Evolutionary conservation across 2,329 filamentous ascomycete genomes (phyloP), one percentile per base, ranked within the genome.

Genomic region (Ophiognomonia clavigignenti-juglandacearum): DNA sequence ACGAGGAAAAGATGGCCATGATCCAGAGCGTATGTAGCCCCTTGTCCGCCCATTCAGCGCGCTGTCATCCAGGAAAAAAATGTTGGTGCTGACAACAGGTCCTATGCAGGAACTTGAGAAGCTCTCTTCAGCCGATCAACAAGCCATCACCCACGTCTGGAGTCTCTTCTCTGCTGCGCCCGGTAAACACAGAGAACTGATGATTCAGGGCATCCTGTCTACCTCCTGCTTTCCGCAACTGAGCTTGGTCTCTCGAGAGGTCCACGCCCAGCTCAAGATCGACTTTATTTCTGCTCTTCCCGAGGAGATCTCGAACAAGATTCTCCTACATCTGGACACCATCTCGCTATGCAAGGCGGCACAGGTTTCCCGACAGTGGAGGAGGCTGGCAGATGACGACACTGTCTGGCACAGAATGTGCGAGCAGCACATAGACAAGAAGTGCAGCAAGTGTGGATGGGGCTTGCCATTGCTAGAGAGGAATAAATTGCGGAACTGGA

Each of bases 331-430:
- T 59, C 83, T 98, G 49, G 93, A 98, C 64, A 96, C 92, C 1
- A 86, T 87, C 2, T 96, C 92, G 1, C 77, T 98, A 0, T 97
- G 93, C 73, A 96, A 96, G 64, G 92, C 93, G 1, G 89, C 93
- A 0, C 91, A 96, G 65, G 93, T 98, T 46, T 96, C 89, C 63
- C 81, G 83, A 49, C 78, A 85, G 57, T 98, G 93, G 93, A 80
- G 88, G 53, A 80, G 80, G 48, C 72, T 98, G 34, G 92, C 93
- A n/a, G 93, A 97, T 59, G 92, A 96, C 61, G 92, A 98, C 64
- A 86, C 95, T 8, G 92, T 98, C 4, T 98, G 93, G 93, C 88
- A 96, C 62, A 86, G 85, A 54, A 96, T 97, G 91, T 98, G 93
- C 63, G 90, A 96, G 65, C 92, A 97, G 62, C 91, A 96, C 64